Percentiles rank a stretch among this genome's conserved stretches.
Evolutionary conservation across 1,284 basidiomycete species (phyloP).

Genomic region (Gastroboletus turbinatus): DNA sequence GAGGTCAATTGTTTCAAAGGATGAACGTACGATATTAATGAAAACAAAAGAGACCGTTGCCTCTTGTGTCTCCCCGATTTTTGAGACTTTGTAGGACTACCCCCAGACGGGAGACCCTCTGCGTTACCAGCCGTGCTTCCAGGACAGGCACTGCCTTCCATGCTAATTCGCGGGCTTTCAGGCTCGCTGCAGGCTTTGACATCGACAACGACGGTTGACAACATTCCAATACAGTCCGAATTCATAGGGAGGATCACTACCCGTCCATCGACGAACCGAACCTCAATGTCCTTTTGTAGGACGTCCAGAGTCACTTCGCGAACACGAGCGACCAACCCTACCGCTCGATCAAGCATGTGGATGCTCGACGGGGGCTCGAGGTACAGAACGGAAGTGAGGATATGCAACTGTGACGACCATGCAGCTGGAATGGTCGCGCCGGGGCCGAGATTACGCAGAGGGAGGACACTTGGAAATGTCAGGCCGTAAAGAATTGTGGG

Average conservation of each 20-base stretch:
- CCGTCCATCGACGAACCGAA: constrained; percentile 57
- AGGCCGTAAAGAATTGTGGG: constrained; percentile 74
- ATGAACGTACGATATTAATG: constrained; percentile 57
- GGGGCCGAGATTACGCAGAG: constrained; percentile 41
- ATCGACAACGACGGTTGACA: constrained; percentile 52
- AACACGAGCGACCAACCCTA: constrained; percentile 54
- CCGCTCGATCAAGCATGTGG: constrained; percentile 66
- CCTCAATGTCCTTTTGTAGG: constrained; percentile 43
- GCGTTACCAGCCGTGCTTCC: constrained; percentile 21
- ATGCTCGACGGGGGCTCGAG: constrained; percentile 56
- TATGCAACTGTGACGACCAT: constrained; percentile 57
- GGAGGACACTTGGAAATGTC: constrained; percentile 53
- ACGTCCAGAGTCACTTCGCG: constrained; percentile 63
- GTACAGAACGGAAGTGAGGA: constrained; percentile 49
- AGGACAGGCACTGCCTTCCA: constrained; percentile 38
- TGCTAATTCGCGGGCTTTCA: constrained; percentile 30
- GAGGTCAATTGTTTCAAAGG: background rate
- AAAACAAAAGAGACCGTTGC: constrained; percentile 64
- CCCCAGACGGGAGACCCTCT: constrained; percentile 9
- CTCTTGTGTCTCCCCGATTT: constrained; percentile 48
- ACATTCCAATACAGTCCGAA: constrained; percentile 41
- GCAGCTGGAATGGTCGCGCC: constrained; percentile 44
- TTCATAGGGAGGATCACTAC: constrained; percentile 49
- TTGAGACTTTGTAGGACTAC: constrained; percentile 14
- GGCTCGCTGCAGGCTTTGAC: constrained; percentile 46